Evolutionary conservation across 495 filamentous ascomycete species (phyloP).

Genomic region (Pseudevernia furfuracea): DNA sequence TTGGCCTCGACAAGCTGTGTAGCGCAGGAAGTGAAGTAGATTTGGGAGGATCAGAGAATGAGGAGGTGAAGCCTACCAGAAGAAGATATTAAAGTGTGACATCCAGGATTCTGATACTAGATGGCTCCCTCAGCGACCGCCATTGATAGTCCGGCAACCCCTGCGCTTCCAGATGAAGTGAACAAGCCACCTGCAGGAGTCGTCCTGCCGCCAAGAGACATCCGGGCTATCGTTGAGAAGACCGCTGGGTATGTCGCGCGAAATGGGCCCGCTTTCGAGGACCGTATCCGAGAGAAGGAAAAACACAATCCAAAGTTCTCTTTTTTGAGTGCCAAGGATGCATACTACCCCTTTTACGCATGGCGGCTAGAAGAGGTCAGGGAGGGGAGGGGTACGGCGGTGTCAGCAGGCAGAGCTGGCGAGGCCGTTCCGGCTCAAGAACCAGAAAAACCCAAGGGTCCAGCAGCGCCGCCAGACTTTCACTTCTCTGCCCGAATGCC

Average conservation of each 20-base stretch:
- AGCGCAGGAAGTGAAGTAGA: not conserved
- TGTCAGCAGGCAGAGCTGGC: constrained; percentile 67
- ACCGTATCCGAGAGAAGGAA: constrained; percentile 81
- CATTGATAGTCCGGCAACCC: constrained; percentile 44
- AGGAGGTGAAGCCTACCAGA: constrained; percentile 23
- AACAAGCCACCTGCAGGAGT: constrained; percentile 74
- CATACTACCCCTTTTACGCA: constrained; percentile 79
- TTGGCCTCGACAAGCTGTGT: not conserved
- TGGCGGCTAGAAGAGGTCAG: constrained; percentile 85
- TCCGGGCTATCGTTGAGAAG: constrained; percentile 80
- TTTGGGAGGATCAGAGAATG: constrained; percentile 33
- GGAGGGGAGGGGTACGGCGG: constrained; percentile 69
- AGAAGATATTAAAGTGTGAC: constrained; percentile 22
- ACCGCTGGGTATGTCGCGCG: constrained; percentile 90
- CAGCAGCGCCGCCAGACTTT: constrained; percentile 80
- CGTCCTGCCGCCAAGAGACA: constrained; percentile 77
- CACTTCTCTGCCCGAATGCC: constrained; percentile 96
- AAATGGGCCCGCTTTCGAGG: constrained; percentile 77
- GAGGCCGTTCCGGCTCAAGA: constrained; percentile 51
- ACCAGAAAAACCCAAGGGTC: constrained; percentile 66
- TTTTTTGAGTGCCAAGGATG: constrained; percentile 72
- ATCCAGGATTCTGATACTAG: constrained; percentile 23
- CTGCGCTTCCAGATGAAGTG: constrained; percentile 42
- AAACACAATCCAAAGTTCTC: constrained; percentile 82
- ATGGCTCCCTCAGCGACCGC: constrained; percentile 54